These are phyloP conservation scores for apple (Malus domestica) DNA, from an alignment of 306 rosid genomes.

Conservation along the genomic window DNA sequence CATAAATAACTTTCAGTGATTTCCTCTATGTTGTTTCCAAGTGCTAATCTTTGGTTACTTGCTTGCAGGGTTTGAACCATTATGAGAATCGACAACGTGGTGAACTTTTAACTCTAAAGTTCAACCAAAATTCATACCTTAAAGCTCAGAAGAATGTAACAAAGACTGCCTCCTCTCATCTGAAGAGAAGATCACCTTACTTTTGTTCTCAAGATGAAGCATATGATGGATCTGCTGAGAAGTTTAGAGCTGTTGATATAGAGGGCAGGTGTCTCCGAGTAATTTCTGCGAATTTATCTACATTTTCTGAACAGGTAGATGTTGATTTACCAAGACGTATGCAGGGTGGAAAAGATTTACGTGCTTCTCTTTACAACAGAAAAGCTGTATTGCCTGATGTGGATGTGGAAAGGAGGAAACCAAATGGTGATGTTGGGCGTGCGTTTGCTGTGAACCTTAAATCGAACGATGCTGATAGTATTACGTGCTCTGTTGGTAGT, in stretches of 20 bases:
- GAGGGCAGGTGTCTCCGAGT: constrained; percentile 40
- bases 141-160: constrained; percentile 38
- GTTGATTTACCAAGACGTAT: constrained; percentile 38
- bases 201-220: constrained; percentile 42
- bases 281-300: constrained; percentile 34
- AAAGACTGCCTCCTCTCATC: constrained; percentile 29
- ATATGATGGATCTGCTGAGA: constrained; percentile 43
- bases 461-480: constrained; percentile 40
- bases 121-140: constrained; percentile 16
- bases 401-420: constrained; percentile 38
- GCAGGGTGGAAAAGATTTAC: constrained; percentile 33
- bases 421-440: constrained; percentile 39
- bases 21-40: constrained; percentile 5
- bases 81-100: constrained; percentile 35
- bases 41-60: constrained; percentile 16
- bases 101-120: constrained; percentile 18
- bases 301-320: constrained; percentile 35
- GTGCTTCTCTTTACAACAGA: constrained; percentile 35
- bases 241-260: constrained; percentile 48
- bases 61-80: constrained; percentile 48
- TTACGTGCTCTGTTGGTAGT: constrained; percentile 79
- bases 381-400: constrained; percentile 30
- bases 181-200: constrained; percentile 46
- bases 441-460: constrained; percentile 38
- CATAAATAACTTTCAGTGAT: background rate